phyloP scores from a whole-genome alignment of 331 rosid species.

The Acacia pycnantha region DNA sequence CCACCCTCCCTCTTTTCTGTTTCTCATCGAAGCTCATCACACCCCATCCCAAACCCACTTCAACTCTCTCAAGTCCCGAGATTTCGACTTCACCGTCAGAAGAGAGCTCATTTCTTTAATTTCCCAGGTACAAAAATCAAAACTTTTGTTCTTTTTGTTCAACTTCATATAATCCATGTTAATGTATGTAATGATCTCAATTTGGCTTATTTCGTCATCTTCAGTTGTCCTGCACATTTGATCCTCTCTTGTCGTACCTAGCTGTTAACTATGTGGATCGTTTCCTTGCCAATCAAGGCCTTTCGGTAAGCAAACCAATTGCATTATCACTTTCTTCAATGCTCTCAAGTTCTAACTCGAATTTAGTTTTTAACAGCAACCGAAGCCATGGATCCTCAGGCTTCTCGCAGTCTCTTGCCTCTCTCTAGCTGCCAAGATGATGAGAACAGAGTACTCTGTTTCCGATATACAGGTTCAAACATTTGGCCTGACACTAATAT shows the following conservation, averaged over 20 bases:
- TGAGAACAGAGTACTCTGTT: slow-evolving; percentile 42
- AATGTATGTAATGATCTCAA: background rate
- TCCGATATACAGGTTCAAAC: slow-evolving; percentile 54
- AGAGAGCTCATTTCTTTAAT: slow-evolving; percentile 54
- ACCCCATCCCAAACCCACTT: slow-evolving; percentile 53
- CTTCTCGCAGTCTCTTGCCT: slow-evolving; percentile 75
- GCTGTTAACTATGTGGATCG: slow-evolving; percentile 82
- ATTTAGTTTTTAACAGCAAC: slow-evolving; percentile 46
- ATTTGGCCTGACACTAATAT: background rate
- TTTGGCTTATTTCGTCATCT: background rate
- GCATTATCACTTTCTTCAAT: background rate
- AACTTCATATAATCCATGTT: background rate
- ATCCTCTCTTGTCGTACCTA: slow-evolving; percentile 58
- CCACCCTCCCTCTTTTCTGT: slow-evolving; percentile 43
- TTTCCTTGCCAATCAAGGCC: slow-evolving; percentile 60
- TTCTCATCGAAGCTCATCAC: slow-evolving; percentile 71
- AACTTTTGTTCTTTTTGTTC: background rate
- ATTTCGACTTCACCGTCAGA: slow-evolving; percentile 50
- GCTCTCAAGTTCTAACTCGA: slow-evolving; percentile 32
- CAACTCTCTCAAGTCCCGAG: slow-evolving; percentile 39
- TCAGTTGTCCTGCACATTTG: slow-evolving; percentile 59
- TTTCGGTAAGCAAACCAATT: slow-evolving; percentile 50
- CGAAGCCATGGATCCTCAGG: slow-evolving; percentile 69
- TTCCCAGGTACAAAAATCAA: slow-evolving; percentile 44
- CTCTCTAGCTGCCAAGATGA: slow-evolving; percentile 83